These are phyloP conservation scores for Trametes pubescens DNA, from an alignment of 1,284 basidiomycete species.

Conservation along the genomic window DNA sequence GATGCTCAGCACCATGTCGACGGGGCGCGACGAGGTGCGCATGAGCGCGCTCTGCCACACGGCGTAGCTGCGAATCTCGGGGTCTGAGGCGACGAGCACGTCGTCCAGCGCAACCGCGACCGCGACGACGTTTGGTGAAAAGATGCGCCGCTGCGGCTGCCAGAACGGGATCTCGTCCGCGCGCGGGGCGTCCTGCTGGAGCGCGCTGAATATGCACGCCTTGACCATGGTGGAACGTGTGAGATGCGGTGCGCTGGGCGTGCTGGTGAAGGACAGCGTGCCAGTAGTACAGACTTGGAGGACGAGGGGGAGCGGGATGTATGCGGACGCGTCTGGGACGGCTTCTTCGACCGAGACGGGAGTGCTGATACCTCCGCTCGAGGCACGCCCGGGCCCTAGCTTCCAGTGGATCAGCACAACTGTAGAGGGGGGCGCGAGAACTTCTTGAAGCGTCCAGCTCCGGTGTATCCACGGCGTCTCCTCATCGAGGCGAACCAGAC, in stretches of 20 bases:
- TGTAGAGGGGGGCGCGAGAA: slow-evolving; percentile 17
- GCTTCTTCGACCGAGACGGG: slow-evolving; percentile 16
- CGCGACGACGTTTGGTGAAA: slow-evolving; percentile 13
- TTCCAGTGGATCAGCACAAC: slow-evolving; percentile 25
- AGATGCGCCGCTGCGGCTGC: slow-evolving; percentile 6
- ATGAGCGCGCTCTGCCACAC: slow-evolving; percentile 38
- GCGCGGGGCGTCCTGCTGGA: slow-evolving; percentile 3
- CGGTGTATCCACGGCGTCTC: slow-evolving; percentile 31
- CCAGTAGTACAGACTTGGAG: slow-evolving; percentile 5
- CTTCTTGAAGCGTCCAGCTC: slow-evolving; percentile 31
- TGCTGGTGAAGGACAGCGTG: slow-evolving; percentile 1
- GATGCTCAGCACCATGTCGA: slow-evolving; percentile 43
- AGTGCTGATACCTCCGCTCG: slow-evolving; percentile 1
- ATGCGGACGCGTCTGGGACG: slow-evolving; percentile 16
- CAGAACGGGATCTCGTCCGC: slow-evolving; percentile 8
- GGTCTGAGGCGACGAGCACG: slow-evolving; percentile 30
- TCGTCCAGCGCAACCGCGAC: slow-evolving; percentile 17
- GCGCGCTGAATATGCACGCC: slow-evolving; percentile 8
- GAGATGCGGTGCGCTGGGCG: not conserved
- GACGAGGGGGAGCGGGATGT: slow-evolving; percentile 8
- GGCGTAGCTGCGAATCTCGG: slow-evolving; percentile 15
- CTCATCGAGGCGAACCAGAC: slow-evolving; percentile 26
- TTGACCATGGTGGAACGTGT: not conserved
- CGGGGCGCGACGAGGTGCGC: slow-evolving; percentile 39
- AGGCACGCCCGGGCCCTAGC: slow-evolving; percentile 3